A percentile compares a stretch with the other conserved stretches of the same genome.
These are phyloP conservation scores for Ramaria sp. DNA, from an alignment of 768 basidiomycete species.

Conservation along the genomic window DNA sequence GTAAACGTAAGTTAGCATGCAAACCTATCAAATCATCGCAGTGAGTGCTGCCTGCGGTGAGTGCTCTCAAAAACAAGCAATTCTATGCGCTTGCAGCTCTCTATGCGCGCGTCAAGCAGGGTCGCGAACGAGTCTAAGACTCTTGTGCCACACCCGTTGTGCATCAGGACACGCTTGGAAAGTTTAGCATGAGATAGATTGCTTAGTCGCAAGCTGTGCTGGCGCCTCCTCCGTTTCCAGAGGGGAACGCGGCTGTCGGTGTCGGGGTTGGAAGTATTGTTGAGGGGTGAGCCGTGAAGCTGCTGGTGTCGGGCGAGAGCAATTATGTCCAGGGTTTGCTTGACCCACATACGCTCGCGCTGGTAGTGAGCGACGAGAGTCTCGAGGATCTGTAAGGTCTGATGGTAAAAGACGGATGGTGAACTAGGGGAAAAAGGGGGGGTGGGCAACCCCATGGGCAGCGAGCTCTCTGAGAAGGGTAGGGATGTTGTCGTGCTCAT, in stretches of 20 bases:
- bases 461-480: neutral
- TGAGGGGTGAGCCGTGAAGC: conserved; percentile 21
- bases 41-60: neutral
- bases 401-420: conserved; percentile 14
- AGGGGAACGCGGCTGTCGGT: conserved; percentile 14
- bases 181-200: neutral
- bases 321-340: conserved; percentile 50
- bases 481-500: conserved; percentile 4
- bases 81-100: conserved; percentile 54
- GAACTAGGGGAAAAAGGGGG: conserved; percentile 12
- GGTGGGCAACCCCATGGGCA: conserved; percentile 7
- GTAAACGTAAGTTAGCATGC: no score
- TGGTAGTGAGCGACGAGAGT: conserved; percentile 58
- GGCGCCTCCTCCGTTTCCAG: conserved; percentile 22
- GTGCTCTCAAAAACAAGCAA: neutral
- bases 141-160: conserved; percentile 24
- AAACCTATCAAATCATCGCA: neutral
- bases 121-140: conserved; percentile 59
- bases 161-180: neutral
- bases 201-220: neutral
- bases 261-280: conserved; percentile 10
- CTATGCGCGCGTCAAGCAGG: conserved; percentile 65
- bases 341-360: conserved; percentile 62
- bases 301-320: conserved; percentile 28
- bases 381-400: conserved; percentile 27